phyloP scores from a whole-genome alignment of 78 protist species.

The Dictyostelium firmibasis region DNA sequence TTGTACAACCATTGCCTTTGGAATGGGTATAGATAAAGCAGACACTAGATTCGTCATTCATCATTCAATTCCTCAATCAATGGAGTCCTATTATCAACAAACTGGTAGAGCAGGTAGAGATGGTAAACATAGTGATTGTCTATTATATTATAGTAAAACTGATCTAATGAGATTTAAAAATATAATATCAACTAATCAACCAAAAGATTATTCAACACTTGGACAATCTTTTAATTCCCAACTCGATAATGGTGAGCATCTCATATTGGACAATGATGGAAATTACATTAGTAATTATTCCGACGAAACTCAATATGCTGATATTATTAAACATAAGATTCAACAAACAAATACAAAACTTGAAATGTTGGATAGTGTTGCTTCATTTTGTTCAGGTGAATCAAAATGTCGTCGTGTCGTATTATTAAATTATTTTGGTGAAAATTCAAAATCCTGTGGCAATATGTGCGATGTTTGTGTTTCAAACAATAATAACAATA shows the following conservation, averaged over 20 bases:
- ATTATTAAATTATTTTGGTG: conserved; percentile 42
- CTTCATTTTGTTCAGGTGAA: not conserved
- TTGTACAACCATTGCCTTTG: conserved; percentile 98
- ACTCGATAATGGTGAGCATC: not conserved
- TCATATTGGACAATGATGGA: not conserved
- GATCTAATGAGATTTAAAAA: not conserved
- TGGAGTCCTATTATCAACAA: conserved; percentile 95
- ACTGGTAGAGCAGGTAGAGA: conserved; percentile 92
- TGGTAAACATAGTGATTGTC: conserved; percentile 49
- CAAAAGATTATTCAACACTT: no score
- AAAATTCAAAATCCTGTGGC: conserved; percentile 26
- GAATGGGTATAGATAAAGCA: conserved; percentile 96
- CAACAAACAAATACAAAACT: not conserved
- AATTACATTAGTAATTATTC: not conserved
- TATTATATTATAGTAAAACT: conserved; percentile 10
- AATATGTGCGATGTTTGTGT: conserved; percentile 35
- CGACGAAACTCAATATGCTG: not conserved
- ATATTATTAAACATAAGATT: not conserved
- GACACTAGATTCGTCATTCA: conserved; percentile 96
- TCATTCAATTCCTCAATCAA: conserved; percentile 92
- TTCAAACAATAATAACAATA: not conserved
- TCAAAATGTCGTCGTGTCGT: conserved; percentile 9
- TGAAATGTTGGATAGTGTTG: conserved; percentile 16
- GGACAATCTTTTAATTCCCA: no score
- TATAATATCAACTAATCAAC: not conserved